Evolutionary conservation across 2,329 filamentous ascomycete genomes (phyloP), one percentile per base, ranked within the genome.

Genomic region (Dryadomyces quercus-mongolicae): DNA sequence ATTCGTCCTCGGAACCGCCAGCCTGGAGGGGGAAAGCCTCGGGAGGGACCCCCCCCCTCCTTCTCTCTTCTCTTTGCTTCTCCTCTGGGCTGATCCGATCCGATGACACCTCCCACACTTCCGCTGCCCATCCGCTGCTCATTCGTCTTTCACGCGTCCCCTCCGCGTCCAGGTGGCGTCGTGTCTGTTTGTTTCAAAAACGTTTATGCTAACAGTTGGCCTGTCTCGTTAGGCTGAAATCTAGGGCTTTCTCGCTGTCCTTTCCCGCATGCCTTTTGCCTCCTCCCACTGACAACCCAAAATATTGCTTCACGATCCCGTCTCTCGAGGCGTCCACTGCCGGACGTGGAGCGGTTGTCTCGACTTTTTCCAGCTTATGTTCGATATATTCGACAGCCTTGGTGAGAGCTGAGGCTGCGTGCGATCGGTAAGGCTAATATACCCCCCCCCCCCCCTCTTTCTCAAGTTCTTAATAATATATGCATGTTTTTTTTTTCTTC

Each of bases 401-500:
- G 50, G 51, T 46, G 49, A 52, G 52, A 52, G 52, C 38, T 54
- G 56, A 56, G 54, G 56, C 47, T 34, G 57, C 51, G 55, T 56
- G 38, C 38, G 22, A 51, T 58, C 55, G 56, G 53, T 57, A 58
- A 60, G 52, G n/a, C 25, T 8, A 21, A 5, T 44, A 22, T 12
- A 48, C 2, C 22, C 10, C 5, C 4, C 15, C 13, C 12, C 43
- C 20, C 21, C 21, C 40, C 4, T 12, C 18, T 44, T 18, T 43
- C 21, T 5, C 36, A 16, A 40, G 36, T 16, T 4, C 36, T 40
- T 40, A 40, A 40, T 40, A 31, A 31, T 31, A 31, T 31, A 9
- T 40, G 36, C 36, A 4, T 40, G 36, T 40, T 40, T 40, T 40
- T 40, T 9, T 9, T 40, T 4, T 40, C 36, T 16, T 9, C 15